Evolutionary conservation across 768 basidiomycete genomes (phyloP), one percentile per base, ranked within the genome.

Genomic region (Tylopilus felleus): DNA sequence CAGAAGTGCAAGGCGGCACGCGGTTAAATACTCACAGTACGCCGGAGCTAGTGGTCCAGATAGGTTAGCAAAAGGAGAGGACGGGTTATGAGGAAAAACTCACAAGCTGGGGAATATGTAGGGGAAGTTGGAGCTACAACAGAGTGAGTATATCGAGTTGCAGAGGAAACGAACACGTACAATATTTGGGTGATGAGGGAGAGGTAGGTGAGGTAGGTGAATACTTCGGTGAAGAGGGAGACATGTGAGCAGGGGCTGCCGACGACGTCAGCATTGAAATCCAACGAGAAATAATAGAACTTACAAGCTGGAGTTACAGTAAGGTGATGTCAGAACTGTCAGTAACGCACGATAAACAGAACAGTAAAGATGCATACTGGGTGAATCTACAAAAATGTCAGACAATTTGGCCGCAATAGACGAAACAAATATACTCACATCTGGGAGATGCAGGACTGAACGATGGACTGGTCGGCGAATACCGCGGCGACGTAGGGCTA

Each of bases 381-480:
- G 90, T 45, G 89, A 92, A 71, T 91, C 89, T 90, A 60, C 27
- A 25, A 29, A 38, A 12, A 40, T 48, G 25, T 65, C 29, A 59
- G 51, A 27, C 29, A 46, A 23, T 13, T 17, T 3, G 8, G 4
- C 1, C 8, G 49, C 8, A 10, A 31, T 25, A 21, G 35, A 48
- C 14, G 49, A 22, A 41, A 38, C 13, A 21, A 36, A 47, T 41
- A 60, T 42, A 76, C 86, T 75, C 75, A 90, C 88, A 91, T 68
- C 88, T 79, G 12, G 93, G 94, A n/a, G 91, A 93, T n/a, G 90
- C 85, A 22, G 92, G 92, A 59, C 89, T 92, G 77, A 93, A 96
- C 0, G 88, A 90, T 0, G 94, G 93, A 65, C 88, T 90, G 28
- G 92, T 88, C 2, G 93, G 93, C 12, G 91, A 93, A 67, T 92